Percentiles rank a stretch among this genome's conserved stretches.
Conservation (phyloP, 1,284 basidiomycete genomes). For the Afroboletus lepidellus region DNA sequence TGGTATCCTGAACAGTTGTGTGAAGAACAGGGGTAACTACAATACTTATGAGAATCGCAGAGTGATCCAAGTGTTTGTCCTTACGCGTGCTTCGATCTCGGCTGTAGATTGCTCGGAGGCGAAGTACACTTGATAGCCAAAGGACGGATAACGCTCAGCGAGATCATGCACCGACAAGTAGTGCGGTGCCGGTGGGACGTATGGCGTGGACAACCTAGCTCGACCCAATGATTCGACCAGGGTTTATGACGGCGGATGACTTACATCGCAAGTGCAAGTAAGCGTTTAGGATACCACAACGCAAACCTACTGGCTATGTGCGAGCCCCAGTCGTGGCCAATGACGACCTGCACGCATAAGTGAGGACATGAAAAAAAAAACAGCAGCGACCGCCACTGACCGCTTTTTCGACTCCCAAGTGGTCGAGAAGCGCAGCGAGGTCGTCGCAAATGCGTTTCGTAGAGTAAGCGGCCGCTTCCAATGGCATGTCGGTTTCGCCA, state of each 20-base stretch:
- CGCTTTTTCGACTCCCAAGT: slow-evolving; percentile 48
- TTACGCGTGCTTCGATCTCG: slow-evolving; percentile 55
- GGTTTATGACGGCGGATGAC: slow-evolving; percentile 16
- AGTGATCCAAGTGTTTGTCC: slow-evolving; percentile 8
- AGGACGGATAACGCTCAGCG: slow-evolving; percentile 50
- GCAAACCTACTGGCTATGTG: slow-evolving; percentile 59
- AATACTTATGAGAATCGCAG: neutral
- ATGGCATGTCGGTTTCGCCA: slow-evolving; percentile 64
- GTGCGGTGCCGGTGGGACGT: slow-evolving; percentile 49
- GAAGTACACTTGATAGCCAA: slow-evolving; percentile 66
- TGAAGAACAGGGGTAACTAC: slow-evolving; percentile 27
- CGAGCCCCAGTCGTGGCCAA: slow-evolving; percentile 77
- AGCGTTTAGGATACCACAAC: slow-evolving; percentile 61
- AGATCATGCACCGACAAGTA: slow-evolving; percentile 52
- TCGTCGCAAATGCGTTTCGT: slow-evolving; percentile 59
- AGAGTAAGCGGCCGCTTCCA: slow-evolving; percentile 53
- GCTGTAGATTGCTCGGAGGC: slow-evolving; percentile 45
- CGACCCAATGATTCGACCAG: neutral
- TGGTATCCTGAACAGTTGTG: slow-evolving; percentile 4
- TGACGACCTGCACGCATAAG: slow-evolving; percentile 49
- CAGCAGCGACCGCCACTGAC: slow-evolving; percentile 37
- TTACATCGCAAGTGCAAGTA: slow-evolving; percentile 57
- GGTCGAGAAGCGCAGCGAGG: slow-evolving; percentile 60
- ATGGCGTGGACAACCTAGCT: slow-evolving; percentile 60
- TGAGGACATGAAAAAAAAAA: neutral